Conservation (phyloP, 2,329 filamentous ascomycete genomes). For the Hypoxylon sp. region DNA sequence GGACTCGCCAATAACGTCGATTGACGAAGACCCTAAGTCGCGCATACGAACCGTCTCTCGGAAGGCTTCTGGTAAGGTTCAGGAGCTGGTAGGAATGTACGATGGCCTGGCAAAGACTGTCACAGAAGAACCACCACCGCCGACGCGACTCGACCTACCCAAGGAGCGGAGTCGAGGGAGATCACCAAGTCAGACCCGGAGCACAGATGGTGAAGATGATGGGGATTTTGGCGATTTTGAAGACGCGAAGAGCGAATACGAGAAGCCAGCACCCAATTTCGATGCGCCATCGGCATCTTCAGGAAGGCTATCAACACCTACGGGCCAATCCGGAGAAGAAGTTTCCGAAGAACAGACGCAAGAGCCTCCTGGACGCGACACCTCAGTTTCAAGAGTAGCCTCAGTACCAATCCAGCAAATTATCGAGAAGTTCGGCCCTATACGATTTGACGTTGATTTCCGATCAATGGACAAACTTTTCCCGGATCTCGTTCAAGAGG, state of each 20-base stretch:
- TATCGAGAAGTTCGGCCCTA: slow-evolving; percentile 52
- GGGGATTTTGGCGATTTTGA: slow-evolving; percentile 53
- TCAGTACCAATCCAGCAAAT: slow-evolving; percentile 42
- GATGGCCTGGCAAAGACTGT: slow-evolving; percentile 60
- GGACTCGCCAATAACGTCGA: slow-evolving; percentile 63
- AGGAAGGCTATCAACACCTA: slow-evolving; percentile 45
- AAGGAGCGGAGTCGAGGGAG: slow-evolving; percentile 22
- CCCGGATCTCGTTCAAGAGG: slow-evolving; percentile 42
- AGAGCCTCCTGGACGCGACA: slow-evolving; percentile 9
- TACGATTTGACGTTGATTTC: slow-evolving; percentile 48
- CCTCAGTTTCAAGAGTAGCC: slow-evolving; percentile 1
- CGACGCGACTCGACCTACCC: slow-evolving; percentile 28
- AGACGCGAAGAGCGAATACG: slow-evolving; percentile 42
- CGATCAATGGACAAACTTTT: slow-evolving; percentile 54
- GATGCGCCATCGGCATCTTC: slow-evolving; percentile 16
- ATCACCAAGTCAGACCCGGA: slow-evolving; percentile 28
- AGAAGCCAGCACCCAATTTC: slow-evolving; percentile 4
- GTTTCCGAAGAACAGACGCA: background rate
- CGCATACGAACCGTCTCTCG: slow-evolving; percentile 47
- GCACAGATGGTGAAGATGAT: slow-evolving; percentile 23
- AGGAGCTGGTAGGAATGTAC: slow-evolving; percentile 65
- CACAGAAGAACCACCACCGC: slow-evolving; percentile 49
- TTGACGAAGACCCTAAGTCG: slow-evolving; percentile 59
- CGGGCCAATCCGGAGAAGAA: slow-evolving; percentile 28
- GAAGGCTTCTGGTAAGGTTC: slow-evolving; percentile 62